phyloP scores from a whole-genome alignment of 2,329 filamentous ascomycete species.

The Teratosphaeriaceae sp. region DNA sequence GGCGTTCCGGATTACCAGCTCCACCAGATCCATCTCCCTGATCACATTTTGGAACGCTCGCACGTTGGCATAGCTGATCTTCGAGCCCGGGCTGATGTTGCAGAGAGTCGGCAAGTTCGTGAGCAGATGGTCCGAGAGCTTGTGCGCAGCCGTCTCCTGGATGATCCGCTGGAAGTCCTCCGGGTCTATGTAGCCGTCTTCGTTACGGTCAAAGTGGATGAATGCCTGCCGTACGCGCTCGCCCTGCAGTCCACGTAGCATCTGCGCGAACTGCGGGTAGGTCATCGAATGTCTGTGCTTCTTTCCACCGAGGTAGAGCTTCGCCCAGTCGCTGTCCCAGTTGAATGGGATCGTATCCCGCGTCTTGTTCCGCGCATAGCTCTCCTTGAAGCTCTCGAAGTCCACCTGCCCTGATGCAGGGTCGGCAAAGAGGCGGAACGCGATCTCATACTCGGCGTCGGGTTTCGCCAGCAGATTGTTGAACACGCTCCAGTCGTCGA shows the following conservation, averaged over 20 bases:
- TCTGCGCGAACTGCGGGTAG: constrained; percentile 95
- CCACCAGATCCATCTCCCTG: constrained; percentile 94
- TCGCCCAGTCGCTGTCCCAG: constrained; percentile 96
- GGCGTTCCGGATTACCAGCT: constrained; percentile 84
- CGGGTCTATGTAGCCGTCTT: constrained; percentile 90
- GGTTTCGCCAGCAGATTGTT: constrained; percentile 90
- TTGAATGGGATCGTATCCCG: constrained; percentile 82
- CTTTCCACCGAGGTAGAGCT: constrained; percentile 84
- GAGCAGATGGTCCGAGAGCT: constrained; percentile 92
- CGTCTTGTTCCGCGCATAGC: constrained; percentile 88
- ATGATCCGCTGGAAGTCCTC: constrained; percentile 97
- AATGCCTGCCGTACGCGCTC: constrained; percentile 96
- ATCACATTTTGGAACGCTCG: constrained; percentile 98
- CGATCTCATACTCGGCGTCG: constrained; percentile 97
- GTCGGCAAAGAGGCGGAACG: constrained; percentile 91
- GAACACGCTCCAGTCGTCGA: constrained; percentile 87
- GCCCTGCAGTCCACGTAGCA: constrained; percentile 92
- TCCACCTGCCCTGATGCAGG: constrained; percentile 78
- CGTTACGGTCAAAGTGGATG: constrained; percentile 81
- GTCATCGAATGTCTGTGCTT: constrained; percentile 85
- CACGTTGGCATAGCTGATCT: constrained; percentile 96
- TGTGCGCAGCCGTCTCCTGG: constrained; percentile 83
- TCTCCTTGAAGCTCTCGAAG: constrained; percentile 76
- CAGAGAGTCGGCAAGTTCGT: constrained; percentile 87
- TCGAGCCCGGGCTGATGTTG: constrained; percentile 86